Evolutionary conservation across 768 basidiomycete genomes (phyloP).

Genomic region (Leucocoprinus leucothites): DNA sequence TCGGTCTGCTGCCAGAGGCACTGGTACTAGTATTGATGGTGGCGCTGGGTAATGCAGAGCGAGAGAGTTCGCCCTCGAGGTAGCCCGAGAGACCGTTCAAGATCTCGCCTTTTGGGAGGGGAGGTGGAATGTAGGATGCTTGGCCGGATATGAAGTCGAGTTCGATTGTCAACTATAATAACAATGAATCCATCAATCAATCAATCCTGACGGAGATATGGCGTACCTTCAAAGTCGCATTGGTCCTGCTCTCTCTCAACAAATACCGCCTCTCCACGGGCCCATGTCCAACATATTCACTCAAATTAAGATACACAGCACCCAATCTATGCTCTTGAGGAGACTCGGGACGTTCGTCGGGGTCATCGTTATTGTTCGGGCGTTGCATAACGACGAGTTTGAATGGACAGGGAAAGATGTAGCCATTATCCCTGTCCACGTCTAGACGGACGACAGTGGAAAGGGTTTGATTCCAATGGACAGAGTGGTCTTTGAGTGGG

Average conservation of each 20-base stretch:
- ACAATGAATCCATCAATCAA: not conserved
- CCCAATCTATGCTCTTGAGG: constrained; percentile 63
- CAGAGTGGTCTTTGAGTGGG: constrained; percentile 61
- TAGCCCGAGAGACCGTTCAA: constrained; percentile 63
- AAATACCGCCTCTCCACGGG: constrained; percentile 63
- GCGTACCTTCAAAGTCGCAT: constrained; percentile 70
- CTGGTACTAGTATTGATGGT: too few relatives aligned
- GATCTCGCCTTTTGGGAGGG: constrained; percentile 71
- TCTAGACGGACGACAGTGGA: constrained; percentile 56
- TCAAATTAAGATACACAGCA: constrained; percentile 64
- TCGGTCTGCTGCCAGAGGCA: too few relatives aligned
- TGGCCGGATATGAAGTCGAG: constrained; percentile 53
- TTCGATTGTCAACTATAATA: constrained; percentile 53
- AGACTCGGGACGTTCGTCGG: constrained; percentile 47
- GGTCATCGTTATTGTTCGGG: constrained; percentile 33
- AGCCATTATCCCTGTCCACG: constrained; percentile 48
- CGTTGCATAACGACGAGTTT: constrained; percentile 61
- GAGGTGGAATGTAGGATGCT: constrained; percentile 55
- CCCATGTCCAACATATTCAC: constrained; percentile 67
- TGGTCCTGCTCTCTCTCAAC: constrained; percentile 71
- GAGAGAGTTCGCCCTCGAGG: constrained; percentile 49
- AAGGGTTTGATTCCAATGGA: constrained; percentile 58
- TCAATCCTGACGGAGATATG: not conserved
- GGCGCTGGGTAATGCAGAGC: constrained; percentile 34
- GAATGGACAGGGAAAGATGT: constrained; percentile 57